Base-by-base conservation (phyloP, 176 grass and related monocot species). In the Pontederia paniculata region DNA sequence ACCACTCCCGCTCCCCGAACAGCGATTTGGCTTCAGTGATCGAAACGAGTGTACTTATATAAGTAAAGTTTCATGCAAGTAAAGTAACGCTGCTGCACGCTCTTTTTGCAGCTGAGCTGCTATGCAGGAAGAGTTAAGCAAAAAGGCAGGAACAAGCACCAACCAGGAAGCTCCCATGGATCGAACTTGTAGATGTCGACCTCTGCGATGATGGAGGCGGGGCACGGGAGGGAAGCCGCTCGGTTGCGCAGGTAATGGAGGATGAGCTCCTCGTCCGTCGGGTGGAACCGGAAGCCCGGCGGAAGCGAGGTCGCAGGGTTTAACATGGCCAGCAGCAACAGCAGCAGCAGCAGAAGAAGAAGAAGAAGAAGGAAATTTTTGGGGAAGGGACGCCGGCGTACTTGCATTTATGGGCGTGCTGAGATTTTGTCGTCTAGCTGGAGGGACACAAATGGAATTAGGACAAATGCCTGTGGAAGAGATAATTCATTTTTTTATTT, bases 221-320 rank as follows among this genome's bases (percentile, higher is more conserved):
- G 52, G 14, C 67, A 70, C 10, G 54, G 67, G 1, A 18, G 10
- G 0, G 43, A 17, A 6, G 54, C 54, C 5, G 54, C 67, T n/a
- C 48, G 67, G 16, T 70, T 70, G 5, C 44, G 43, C 3, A 70
- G 67, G 54, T 70, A 70, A 54, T 70, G 53, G 14, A 41, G 14
- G 67, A 70, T 58, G 44, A 70, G 67, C 15, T 70, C 67, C 67
- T 70, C 67, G 45, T 70, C 67, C 2, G 67, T 70, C 16, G 67
- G 67, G 42, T 70, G 54, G 44, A 70, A 70, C 0, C 67, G 53
- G 12, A 70, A 70, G 10, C 67, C 67, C 4, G 67, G 67, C 10
- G 67, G 67, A 23, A 70, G 54, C 28, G 28, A 37, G 5, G 54
- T 9, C 5, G 67, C 12, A 12, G 53, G 67, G 28, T 48, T 55